Base-by-base conservation (phyloP, 163 green algal species). In the Volvox carteri region DNA sequence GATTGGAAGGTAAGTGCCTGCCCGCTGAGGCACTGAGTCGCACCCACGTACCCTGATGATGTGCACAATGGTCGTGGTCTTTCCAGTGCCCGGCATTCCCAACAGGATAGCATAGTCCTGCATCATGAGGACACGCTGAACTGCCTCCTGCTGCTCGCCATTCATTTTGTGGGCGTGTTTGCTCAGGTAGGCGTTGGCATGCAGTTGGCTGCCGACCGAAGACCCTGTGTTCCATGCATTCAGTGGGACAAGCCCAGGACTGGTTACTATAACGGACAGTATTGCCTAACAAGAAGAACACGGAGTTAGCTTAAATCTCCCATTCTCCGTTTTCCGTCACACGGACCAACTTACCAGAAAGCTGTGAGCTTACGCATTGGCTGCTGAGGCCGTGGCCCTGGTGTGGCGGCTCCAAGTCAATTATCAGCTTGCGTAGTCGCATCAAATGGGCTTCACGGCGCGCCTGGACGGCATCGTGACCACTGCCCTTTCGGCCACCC, bases 61-160 rank as follows among this genome's bases (percentile, higher is more conserved):
- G 48, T 92, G 78, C 37, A 95, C 95, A 54, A 99, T 96, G 62
- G 97, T 97, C 78, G 93, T 97, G 41, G 96, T 98, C 92, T 99
- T 99, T 85, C 97, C 97, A 5, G 95, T 96, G 3, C 97, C 97
- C 18, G 98, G 97, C 93, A 98, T 98, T 72, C 97, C 97, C 54
- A 98, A 92, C 14, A 99, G 89, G 39, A 99, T 85, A 12, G 90
- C 86, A 79, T 99, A 99, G 84, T 98, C 95, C 46, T 90, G 44
- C 44, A 89, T 92, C 8, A 41, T 50, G 75, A 98, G 41, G 75
- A 97, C 92, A 0, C 87, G 46, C 35, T 65, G 37, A 72, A 98
- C 95, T 4, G 95, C 95, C 54, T 54, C 74, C 39, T 84, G 58
- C 93, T 99, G 97, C 44, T 98, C 94, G 33, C 44, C 54, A 81